Evolutionary conservation across 139 green algal species (phyloP), one percentile per base, ranked within the genome.

Genomic region (Picochlorum sp.): DNA sequence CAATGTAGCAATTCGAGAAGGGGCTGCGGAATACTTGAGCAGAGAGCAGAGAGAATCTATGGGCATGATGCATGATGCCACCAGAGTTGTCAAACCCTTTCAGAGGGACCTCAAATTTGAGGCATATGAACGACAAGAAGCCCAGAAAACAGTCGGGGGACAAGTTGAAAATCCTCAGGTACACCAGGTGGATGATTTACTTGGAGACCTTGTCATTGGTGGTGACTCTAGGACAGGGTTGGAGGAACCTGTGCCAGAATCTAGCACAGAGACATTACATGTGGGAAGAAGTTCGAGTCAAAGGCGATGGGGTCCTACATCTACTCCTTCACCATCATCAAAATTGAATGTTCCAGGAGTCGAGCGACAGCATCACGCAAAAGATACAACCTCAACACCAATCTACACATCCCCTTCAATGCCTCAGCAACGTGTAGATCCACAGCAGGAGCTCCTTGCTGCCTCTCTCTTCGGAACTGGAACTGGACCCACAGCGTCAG

Each of bases 1-100:
- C 13, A 44, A 61, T 73, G 45, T 37, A 77, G 69, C 55, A 67
- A 24, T 6, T 44, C 6, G 9, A 6, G 45, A 57, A 16, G 85
- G 85, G 4, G 80, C 83, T 4, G 67, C 74, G 11, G 80, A 82
- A 6, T 90, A 90, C 75, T 68, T 88, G 10, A 65, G 73, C 7
- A 57, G 67, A 30, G 69, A 86, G 45, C 64, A 88, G 13, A 65
- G 80, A 8, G 64, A 61, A 10, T 38, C 60, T 2, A 69, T 85
- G 62, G 75, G 72, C 3, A 38, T 78, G 31, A 67, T 67, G 6
- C 75, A 65, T 14, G 55, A 54, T 15, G 6, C 23, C 10, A 47
- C 24, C 30, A 45, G 9, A 21, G 34, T 41, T 41, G 34, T 41
- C 34, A 41, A 41, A 41, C 34, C 34, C 34, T 41, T 41, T 11